Conservation (phyloP, 441 rosid genomes). For the Pelargonium fulgidum region DNA sequence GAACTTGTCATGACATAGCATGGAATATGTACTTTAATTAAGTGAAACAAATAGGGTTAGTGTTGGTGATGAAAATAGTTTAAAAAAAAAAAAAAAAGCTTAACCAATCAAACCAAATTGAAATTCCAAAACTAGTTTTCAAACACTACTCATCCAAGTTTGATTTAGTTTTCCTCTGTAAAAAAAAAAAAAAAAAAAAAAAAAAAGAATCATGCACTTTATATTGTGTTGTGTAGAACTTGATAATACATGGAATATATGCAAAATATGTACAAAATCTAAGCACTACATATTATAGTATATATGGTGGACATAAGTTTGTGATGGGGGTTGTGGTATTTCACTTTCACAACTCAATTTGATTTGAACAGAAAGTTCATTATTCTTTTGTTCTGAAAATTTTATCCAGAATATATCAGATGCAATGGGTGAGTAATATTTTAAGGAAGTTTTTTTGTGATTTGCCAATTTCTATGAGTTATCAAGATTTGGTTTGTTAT, state of each 20-base stretch:
- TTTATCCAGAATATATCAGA: slow-evolving; percentile 25
- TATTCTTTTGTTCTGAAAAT: slow-evolving; percentile 28
- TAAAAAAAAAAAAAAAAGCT: background rate
- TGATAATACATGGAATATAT: background rate
- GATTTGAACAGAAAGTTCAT: slow-evolving; percentile 13
- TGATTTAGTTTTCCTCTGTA: background rate
- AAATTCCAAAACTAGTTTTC: background rate
- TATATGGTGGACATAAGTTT: too few relatives aligned
- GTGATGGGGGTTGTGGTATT: background rate
- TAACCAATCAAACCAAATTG: background rate
- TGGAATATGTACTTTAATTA: background rate
- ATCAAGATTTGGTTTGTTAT: slow-evolving; percentile 32
- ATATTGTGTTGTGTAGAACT: background rate
- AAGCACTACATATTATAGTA: too few relatives aligned
- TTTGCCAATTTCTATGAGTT: slow-evolving; percentile 19
- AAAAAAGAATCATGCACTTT: background rate
- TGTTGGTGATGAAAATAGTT: background rate
- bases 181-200: background rate
- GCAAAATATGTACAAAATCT: slow-evolving; percentile 1
- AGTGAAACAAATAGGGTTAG: slow-evolving; percentile 1
- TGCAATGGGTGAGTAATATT: slow-evolving; percentile 18
- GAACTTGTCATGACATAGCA: too few relatives aligned
- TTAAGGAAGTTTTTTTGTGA: slow-evolving; percentile 11
- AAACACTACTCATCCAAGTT: background rate
- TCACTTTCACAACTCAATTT: background rate